These are phyloP conservation scores for Hygrophila difformis DNA, from an alignment of 257 asterid species.

Conservation along the genomic window DNA sequence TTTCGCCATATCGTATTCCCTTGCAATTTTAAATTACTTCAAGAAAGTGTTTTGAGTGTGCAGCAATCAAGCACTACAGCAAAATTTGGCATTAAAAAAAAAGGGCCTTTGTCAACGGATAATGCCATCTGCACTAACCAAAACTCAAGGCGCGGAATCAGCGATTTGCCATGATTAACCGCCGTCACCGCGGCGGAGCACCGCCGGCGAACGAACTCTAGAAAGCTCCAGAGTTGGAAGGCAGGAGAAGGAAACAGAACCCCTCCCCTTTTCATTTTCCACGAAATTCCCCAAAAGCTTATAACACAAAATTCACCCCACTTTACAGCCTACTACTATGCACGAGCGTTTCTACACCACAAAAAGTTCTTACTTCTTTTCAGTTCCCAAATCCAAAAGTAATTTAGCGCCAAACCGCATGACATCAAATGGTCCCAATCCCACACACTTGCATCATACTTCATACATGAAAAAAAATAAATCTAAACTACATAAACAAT, in stretches of 20 bases:
- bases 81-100: no score
- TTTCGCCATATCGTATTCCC: no score
- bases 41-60: no score
- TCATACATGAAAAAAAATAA: no score
- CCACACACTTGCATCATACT: slow-evolving; percentile 12
- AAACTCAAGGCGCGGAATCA: slow-evolving; percentile 24
- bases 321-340: no score
- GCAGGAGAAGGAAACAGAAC: background rate
- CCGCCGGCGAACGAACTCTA: slow-evolving; percentile 13
- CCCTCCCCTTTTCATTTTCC: slow-evolving; percentile 11
- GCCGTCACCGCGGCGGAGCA: slow-evolving; percentile 22
- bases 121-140: slow-evolving; percentile 18
- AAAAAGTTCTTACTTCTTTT: slow-evolving; percentile 10
- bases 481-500: no score
- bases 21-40: no score
- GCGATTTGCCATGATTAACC: slow-evolving; percentile 17
- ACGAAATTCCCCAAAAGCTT: slow-evolving; percentile 16
- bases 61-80: no score
- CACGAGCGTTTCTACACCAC: slow-evolving; percentile 17
- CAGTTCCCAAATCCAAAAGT: slow-evolving; percentile 31
- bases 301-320: background rate
- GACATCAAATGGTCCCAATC: slow-evolving; percentile 20
- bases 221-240: background rate
- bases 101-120: slow-evolving; percentile 5
- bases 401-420: slow-evolving; percentile 14